phyloP scores from a whole-genome alignment of 2,329 filamentous ascomycete genomes.

The Penicillium olsonii region DNA sequence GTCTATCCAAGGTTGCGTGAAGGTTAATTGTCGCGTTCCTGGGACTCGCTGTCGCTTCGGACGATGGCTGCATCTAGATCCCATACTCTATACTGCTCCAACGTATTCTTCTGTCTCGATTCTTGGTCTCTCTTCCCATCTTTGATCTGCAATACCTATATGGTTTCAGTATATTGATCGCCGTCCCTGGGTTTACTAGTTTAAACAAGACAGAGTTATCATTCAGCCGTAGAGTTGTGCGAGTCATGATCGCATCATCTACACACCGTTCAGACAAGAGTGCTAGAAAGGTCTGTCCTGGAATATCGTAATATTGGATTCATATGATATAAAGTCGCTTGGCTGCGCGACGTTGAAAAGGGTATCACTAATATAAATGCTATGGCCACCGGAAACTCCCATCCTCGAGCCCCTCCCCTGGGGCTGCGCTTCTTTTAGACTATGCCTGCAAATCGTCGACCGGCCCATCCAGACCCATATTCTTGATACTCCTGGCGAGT shows the following conservation, averaged over 20 bases:
- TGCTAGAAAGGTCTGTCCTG: too few species aligned
- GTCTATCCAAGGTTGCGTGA: slow-evolving; percentile 6
- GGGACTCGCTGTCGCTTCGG: neutral
- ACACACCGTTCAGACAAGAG: too few species aligned
- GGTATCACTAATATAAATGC: slow-evolving; percentile 26
- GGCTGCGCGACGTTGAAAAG: too few species aligned
- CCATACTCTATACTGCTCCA: neutral
- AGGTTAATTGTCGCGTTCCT: slow-evolving; percentile 3
- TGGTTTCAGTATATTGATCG: too few species aligned
- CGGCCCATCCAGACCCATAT: slow-evolving; percentile 73
- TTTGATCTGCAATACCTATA: too few species aligned
- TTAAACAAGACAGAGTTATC: neutral
- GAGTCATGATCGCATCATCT: slow-evolving; percentile 11
- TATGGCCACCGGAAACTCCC: slow-evolving; percentile 9
- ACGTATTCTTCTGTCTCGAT: too few species aligned
- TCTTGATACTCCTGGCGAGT: slow-evolving; percentile 91
- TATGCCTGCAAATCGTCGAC: slow-evolving; percentile 64
- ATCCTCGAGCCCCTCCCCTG: neutral
- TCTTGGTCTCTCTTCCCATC: too few species aligned
- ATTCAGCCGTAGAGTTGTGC: neutral
- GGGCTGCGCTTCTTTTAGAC: slow-evolving; percentile 11
- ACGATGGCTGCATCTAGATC: neutral
- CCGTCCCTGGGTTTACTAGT: neutral
- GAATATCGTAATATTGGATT: too few species aligned
- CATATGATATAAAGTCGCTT: too few species aligned